Conservation (phyloP, 176 grass and related monocot species). For the Rhynchospora tenuis region DNA sequence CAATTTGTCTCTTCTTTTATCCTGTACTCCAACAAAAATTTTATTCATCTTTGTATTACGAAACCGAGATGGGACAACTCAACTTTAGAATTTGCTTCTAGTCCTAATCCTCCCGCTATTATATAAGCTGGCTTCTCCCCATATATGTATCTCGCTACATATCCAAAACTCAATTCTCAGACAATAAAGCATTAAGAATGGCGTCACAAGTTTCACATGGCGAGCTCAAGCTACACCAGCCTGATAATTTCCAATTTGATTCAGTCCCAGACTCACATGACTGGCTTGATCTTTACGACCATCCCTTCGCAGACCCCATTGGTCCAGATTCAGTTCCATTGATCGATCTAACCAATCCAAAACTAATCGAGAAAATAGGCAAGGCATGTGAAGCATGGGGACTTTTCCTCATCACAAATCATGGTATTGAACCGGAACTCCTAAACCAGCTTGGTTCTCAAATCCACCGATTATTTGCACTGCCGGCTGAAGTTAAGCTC, state of each 20-base stretch:
- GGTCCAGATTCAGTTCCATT: constrained; percentile 33
- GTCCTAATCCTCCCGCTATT: not conserved
- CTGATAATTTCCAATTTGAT: not conserved
- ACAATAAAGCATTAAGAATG: constrained; percentile 25
- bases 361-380: constrained; percentile 1
- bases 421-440: constrained; percentile 22
- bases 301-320: constrained; percentile 9
- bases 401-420: constrained; percentile 48
- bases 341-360: constrained; percentile 32
- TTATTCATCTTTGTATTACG: too few species aligned
- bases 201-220: constrained; percentile 24
- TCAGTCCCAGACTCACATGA: constrained; percentile 46
- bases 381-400: constrained; percentile 58
- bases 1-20: too few species aligned
- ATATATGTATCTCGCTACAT: not conserved
- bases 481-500: constrained; percentile 31
- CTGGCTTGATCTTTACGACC: constrained; percentile 27
- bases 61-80: not conserved
- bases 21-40: not conserved
- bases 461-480: constrained; percentile 42
- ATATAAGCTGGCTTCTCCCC: constrained; percentile 15
- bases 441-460: constrained; percentile 19
- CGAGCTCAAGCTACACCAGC: constrained; percentile 1
- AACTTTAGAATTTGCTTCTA: not conserved
- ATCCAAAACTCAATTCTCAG: not conserved